Evolutionary conservation across 1,284 basidiomycete species (phyloP).

Genomic region (Cystobasidiaceae sp.): DNA sequence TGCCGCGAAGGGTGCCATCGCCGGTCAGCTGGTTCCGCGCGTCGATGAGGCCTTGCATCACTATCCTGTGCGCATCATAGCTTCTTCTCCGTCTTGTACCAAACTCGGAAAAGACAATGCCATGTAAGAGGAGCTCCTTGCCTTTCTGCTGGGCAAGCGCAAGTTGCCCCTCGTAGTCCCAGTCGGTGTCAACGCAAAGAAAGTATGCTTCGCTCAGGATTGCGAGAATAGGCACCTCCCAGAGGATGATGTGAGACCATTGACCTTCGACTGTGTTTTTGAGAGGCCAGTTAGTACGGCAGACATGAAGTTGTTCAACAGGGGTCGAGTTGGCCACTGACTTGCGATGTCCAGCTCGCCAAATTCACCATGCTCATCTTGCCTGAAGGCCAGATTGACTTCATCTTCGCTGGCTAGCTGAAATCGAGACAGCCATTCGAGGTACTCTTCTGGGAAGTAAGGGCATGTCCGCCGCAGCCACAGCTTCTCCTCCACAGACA

Average conservation of each 20-base stretch:
- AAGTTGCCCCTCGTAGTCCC: constrained; percentile 72
- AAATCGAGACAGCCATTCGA: constrained; percentile 66
- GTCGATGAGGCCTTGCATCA: constrained; percentile 63
- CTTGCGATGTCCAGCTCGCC: constrained; percentile 70
- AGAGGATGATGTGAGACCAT: constrained; percentile 88
- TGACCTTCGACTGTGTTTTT: constrained; percentile 58
- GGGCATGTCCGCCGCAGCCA: constrained; percentile 71
- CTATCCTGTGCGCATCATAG: constrained; percentile 69
- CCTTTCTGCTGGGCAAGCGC: constrained; percentile 67
- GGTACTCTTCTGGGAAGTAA: constrained; percentile 67
- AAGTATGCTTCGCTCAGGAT: constrained; percentile 55
- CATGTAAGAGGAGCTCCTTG: constrained; percentile 59
- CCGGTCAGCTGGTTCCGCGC: constrained; percentile 57
- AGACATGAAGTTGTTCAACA: too few species aligned
- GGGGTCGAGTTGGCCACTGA: too few species aligned
- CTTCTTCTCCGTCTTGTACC: constrained; percentile 84
- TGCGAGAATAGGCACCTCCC: constrained; percentile 67
- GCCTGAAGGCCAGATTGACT: constrained; percentile 61
- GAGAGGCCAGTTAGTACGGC: too few species aligned
- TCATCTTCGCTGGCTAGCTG: constrained; percentile 72
- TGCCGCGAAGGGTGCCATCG: constrained; percentile 50
- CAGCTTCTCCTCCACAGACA: constrained; percentile 60
- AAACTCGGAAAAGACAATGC: constrained; percentile 82
- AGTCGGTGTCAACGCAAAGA: constrained; percentile 64
- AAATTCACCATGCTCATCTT: constrained; percentile 49